phyloP scores from a whole-genome alignment of 73 alveolate genomes.

The Stentor coeruleus region DNA sequence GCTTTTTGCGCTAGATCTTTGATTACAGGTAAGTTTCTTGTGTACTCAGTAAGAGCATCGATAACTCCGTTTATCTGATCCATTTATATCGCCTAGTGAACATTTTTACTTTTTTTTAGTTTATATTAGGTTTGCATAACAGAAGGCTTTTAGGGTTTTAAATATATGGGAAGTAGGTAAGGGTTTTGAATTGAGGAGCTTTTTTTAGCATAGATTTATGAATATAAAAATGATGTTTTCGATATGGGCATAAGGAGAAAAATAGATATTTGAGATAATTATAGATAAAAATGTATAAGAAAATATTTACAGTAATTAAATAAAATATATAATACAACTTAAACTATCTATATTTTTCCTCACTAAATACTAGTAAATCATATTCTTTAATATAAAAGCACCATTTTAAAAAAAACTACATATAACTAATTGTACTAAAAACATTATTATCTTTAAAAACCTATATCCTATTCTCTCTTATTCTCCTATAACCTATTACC shows the following conservation, averaged over 20 bases:
- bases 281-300: no score
- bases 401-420: not conserved
- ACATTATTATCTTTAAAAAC: no score
- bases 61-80: conserved; percentile 3
- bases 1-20: conserved; percentile 36
- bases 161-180: not conserved
- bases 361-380: not conserved
- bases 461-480: not conserved
- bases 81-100: not conserved
- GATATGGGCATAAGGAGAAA: not conserved
- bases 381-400: not conserved
- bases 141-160: not conserved
- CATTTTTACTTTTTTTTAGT: not conserved
- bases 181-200: not conserved
- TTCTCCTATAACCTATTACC: not conserved
- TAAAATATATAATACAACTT: no score
- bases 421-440: not conserved
- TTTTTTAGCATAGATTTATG: not conserved
- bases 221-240: not conserved
- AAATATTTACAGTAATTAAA: no score
- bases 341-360: no score
- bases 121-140: no score
- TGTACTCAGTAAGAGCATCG: not conserved
- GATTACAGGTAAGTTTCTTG: conserved; percentile 35
- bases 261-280: no score